phyloP scores from a whole-genome alignment of 179 eudicot species.

The Spinacia oleracea region DNA sequence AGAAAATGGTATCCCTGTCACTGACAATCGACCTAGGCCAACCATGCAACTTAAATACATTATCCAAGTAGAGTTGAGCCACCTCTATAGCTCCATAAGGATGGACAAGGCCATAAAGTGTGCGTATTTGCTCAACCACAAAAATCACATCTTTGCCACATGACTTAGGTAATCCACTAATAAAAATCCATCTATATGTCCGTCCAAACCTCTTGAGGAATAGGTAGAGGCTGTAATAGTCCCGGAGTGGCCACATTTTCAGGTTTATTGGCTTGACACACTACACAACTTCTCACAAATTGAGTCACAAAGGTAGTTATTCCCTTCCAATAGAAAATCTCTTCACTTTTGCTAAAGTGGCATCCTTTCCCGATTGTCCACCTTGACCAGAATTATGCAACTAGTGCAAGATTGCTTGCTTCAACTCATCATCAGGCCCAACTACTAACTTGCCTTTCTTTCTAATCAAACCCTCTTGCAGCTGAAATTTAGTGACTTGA shows the following conservation, averaged over 20 bases:
- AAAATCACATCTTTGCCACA: not conserved
- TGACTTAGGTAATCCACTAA: not conserved
- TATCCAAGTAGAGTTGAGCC: not conserved
- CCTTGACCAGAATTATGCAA: not conserved
- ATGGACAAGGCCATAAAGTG: not conserved
- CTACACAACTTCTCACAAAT: not conserved
- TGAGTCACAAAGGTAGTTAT: too few species aligned
- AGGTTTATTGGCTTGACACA: not conserved
- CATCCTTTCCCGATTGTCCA: not conserved
- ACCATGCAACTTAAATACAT: too few species aligned
- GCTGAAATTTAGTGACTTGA: too few species aligned
- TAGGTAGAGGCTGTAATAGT: not conserved
- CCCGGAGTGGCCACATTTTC: not conserved
- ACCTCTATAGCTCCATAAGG: not conserved
- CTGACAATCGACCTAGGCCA: too few species aligned
- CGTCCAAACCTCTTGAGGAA: not conserved
- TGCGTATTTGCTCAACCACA: not conserved
- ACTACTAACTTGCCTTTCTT: too few species aligned
- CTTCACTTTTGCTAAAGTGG: too few species aligned
- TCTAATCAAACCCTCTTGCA: too few species aligned
- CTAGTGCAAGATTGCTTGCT: not conserved
- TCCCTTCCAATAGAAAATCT: not conserved
- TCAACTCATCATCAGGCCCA: not conserved
- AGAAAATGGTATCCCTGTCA: too few species aligned
- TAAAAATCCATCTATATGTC: not conserved